Evolutionary conservation across 2,329 filamentous ascomycete genomes (phyloP), one percentile per base, ranked within the genome.

Genomic region (Sporothrix inflata): DNA sequence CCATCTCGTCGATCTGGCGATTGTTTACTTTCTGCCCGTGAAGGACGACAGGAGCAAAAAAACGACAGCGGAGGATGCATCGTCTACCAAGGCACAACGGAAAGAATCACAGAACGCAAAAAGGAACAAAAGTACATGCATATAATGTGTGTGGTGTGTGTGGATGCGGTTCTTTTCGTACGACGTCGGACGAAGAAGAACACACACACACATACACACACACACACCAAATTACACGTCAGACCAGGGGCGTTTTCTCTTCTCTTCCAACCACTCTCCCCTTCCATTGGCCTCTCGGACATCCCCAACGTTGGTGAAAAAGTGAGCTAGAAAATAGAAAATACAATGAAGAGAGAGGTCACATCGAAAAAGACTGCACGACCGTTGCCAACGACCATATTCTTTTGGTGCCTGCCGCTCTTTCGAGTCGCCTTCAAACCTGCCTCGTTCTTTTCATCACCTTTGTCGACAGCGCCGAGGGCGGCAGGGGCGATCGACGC

Each of bases 151-250:
- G 9, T 21, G 21, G 60, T 63, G 11, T 11, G 5, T 6, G 30
- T 61, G 57, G 19, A 8, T n/a, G n/a, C n/a, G 6, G 19, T 45
- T 4, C 21, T 45, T 38, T 65, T 65, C 34, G 60, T 65, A 45
- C 60, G n/a, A 65, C 60, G 38, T 45, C 60, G 60, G 63, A 34
- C 63, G 21, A 34, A 45, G 21, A 27, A 42, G 16, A 57, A 21
- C 11, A 2, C 12, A n/a, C 8, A 24, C 38, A 65, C 38, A 63
- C n/a, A 45, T 40, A 27, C 12, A 2, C 14, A 21, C 4, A 40
- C 57, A 63, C 38, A 63, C 38, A 42, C 45, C 45, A 63, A 24
- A 45, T 40, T 40, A 65, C 60, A 65, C 60, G 60, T 65, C 60
- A 65, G 60, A 45, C 60, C 60, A 65, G 60, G 38, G 38, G 21